A percentile compares a stretch with the other conserved stretches of the same genome.
These are phyloP conservation scores for Thalassiosira mediterranea DNA, from an alignment of 352 stramenopile species.

Conservation along the genomic window DNA sequence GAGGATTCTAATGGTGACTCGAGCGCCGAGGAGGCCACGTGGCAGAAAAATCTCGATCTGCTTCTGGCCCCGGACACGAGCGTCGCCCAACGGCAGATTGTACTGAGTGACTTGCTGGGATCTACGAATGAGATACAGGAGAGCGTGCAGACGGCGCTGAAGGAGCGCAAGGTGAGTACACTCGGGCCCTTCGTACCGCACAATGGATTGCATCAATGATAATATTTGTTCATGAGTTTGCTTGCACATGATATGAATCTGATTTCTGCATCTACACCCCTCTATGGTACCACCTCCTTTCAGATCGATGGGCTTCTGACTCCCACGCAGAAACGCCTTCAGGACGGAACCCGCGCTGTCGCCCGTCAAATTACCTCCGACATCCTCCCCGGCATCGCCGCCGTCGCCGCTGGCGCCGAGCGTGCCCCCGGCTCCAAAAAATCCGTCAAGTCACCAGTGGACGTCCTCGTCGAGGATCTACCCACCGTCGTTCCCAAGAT, in stretches of 20 bases:
- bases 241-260: slow-evolving; percentile 4
- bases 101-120: slow-evolving; percentile 72
- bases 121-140: slow-evolving; percentile 72
- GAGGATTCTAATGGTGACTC: not conserved
- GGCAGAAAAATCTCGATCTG: slow-evolving; percentile 73
- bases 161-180: slow-evolving; percentile 64
- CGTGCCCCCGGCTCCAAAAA: slow-evolving; percentile 25
- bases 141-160: slow-evolving; percentile 64
- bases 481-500: slow-evolving; percentile 64
- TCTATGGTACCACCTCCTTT: no score
- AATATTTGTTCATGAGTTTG: not conserved
- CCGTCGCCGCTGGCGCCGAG: slow-evolving; percentile 19
- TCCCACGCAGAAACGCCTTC: slow-evolving; percentile 64
- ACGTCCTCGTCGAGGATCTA: slow-evolving; percentile 44
- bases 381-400: slow-evolving; percentile 69
- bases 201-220: slow-evolving; percentile 3
- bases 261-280: no score
- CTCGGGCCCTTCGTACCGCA: not conserved
- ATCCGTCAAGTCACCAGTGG: slow-evolving; percentile 32
- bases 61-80: slow-evolving; percentile 66
- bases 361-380: slow-evolving; percentile 77
- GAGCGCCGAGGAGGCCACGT: slow-evolving; percentile 34
- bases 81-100: slow-evolving; percentile 64
- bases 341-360: slow-evolving; percentile 74
- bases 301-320: slow-evolving; percentile 79